Evolutionary conservation across 2,329 filamentous ascomycete species (phyloP), one percentile per base, ranked within the genome.

Genomic region (Fusarium virguliforme): DNA sequence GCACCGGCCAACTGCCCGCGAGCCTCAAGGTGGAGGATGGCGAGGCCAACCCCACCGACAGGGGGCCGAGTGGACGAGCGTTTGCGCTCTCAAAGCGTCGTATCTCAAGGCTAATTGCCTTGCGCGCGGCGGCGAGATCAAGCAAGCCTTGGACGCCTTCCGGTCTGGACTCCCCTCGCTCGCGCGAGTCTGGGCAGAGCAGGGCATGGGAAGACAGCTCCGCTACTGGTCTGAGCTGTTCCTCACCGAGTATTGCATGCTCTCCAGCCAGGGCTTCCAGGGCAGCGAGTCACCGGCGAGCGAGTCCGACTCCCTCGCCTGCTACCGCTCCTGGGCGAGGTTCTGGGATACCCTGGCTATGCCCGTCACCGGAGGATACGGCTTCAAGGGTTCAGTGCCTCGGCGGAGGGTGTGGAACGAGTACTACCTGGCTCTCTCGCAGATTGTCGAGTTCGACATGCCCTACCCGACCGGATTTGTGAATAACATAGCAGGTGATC

Each of bases 371-470:
- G 88, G 88, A 37, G 88, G 89, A 6, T 84, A 85, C 62, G 88
- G 88, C n/a, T 87, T 88, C 74, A 85, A 86, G 67, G 87, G 88
- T 22, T 81, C 87, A 9, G 85, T 91, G 18, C 86, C 88, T 32
- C 85, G 92, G 69, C 86, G 92, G 68, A 83, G 89, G 41, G 90
- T 97, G 48, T 98, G 95, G 95, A 90, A 88, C 74, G 89, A 93
- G 68, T 98, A 98, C 79, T 97, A 97, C 78, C 83, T 89, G 48
- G 89, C 92, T 1, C 83, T 98, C 18, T 97, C 94, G 2, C 85
- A 85, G n/a, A 89, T 97, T 37, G 81, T 98, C 7, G 90, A 91
- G 74, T 83, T 89, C 60, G 88, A 90, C 64, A 77, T 93, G 24
- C 84, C 90, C 0, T 93, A 90, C 58, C 85, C 88, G 1, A 83